phyloP scores from a whole-genome alignment of 352 stramenopile genomes.

The Plasmopara viticola region DNA sequence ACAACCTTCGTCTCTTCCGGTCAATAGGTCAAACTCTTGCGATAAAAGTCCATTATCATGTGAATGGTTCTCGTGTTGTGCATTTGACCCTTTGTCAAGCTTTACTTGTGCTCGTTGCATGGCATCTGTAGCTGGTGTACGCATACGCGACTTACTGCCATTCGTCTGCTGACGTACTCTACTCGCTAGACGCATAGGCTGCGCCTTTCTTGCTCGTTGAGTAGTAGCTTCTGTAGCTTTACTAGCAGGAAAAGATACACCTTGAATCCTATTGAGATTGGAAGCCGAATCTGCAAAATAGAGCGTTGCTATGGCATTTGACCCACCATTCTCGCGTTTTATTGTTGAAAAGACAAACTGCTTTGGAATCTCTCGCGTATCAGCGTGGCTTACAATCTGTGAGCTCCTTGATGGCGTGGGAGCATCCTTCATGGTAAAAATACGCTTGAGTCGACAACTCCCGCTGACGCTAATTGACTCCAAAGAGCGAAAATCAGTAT shows the following conservation, averaged over 20 bases:
- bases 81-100: slow-evolving; percentile 2
- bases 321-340: slow-evolving; percentile 11
- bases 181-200: slow-evolving; percentile 4
- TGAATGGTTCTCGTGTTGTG: background rate
- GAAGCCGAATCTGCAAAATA: slow-evolving; percentile 36
- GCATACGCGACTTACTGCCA: slow-evolving; percentile 2
- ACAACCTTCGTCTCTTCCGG: background rate
- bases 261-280: slow-evolving; percentile 3
- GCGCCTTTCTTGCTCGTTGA: slow-evolving; percentile 6
- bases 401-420: slow-evolving; percentile 23
- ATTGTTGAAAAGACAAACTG: slow-evolving; percentile 58
- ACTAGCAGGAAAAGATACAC: slow-evolving; percentile 4
- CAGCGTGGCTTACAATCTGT: slow-evolving; percentile 13
- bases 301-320: slow-evolving; percentile 35
- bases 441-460: slow-evolving; percentile 65
- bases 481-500: slow-evolving; percentile 58
- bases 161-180: slow-evolving; percentile 1
- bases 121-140: slow-evolving; percentile 7
- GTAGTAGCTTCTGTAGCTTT: slow-evolving; percentile 8
- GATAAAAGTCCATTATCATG: background rate
- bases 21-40: background rate
- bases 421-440: slow-evolving; percentile 86
- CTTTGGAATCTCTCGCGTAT: slow-evolving; percentile 49
- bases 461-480: slow-evolving; percentile 71
- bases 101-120: slow-evolving; percentile 8